These are phyloP conservation scores for Pholiota conissans DNA, from an alignment of 768 basidiomycete genomes.

Conservation along the genomic window DNA sequence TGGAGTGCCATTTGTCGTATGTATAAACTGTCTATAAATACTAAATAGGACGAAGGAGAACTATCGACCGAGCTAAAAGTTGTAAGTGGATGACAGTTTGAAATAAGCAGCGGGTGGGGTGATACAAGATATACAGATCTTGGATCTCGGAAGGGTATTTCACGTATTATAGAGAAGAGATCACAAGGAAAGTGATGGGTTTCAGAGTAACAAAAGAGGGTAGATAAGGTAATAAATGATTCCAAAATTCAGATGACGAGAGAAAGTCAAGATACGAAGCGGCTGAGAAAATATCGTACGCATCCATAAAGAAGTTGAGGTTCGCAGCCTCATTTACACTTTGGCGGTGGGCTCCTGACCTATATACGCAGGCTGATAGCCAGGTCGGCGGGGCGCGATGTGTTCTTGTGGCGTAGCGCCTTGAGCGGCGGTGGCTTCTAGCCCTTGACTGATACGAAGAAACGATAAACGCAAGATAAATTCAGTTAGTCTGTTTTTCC, in stretches of 20 bases:
- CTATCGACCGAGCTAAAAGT: not conserved
- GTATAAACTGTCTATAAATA: too few relatives aligned
- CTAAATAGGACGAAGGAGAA: too few relatives aligned
- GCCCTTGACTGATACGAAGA: constrained; percentile 22
- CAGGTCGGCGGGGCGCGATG: constrained; percentile 33
- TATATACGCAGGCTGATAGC: constrained; percentile 43
- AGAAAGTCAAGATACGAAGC: not conserved
- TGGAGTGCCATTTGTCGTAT: too few relatives aligned
- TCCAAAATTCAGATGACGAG: not conserved
- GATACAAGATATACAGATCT: too few relatives aligned
- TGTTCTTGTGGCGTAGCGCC: constrained; percentile 17
- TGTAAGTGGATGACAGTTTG: too few relatives aligned
- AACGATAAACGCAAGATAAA: not conserved
- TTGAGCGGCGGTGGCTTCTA: not conserved
- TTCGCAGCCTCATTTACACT: not conserved
- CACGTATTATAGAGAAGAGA: not conserved
- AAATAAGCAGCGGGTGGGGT: too few relatives aligned
- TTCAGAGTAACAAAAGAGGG: not conserved
- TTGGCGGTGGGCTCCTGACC: constrained; percentile 11
- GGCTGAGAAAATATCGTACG: not conserved
- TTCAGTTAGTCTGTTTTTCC: not conserved
- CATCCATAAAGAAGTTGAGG: not conserved
- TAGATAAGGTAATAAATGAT: not conserved
- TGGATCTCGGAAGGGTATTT: not conserved
- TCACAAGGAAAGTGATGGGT: not conserved